Evolutionary conservation across 805 yeast genomes (phyloP).

Genomic region (Metschnikowia kunwiensis): DNA sequence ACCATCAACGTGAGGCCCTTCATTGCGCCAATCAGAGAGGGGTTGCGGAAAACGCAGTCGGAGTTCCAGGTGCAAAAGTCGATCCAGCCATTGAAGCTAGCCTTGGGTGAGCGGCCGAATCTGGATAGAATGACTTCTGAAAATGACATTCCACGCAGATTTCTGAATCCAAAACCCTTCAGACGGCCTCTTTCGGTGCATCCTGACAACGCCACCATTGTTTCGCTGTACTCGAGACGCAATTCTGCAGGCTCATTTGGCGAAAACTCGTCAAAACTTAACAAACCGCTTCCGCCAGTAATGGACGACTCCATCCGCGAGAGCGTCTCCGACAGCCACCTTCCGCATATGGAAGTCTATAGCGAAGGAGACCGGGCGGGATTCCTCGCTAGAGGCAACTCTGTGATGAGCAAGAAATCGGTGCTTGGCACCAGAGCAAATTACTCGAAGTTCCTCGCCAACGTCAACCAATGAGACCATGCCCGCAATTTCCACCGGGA

Average conservation of each 20-base stretch:
- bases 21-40: conserved; percentile 10
- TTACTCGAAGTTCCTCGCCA: conserved; percentile 37
- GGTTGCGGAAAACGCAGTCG: conserved; percentile 1
- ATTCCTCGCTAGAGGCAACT: conserved; percentile 26
- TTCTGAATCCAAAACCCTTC: neutral
- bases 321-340: neutral
- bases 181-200: neutral
- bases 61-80: conserved; percentile 1
- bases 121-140: neutral
- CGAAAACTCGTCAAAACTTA: neutral
- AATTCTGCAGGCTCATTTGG: conserved; percentile 1
- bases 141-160: neutral
- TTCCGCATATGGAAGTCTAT: too few species aligned
- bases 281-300: conserved; percentile 4
- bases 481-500: too few species aligned
- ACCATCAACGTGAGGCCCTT: conserved; percentile 12
- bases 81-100: neutral
- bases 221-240: neutral
- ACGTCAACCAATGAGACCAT: conserved; percentile 19
- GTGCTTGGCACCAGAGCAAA: conserved; percentile 40
- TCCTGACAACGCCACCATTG: neutral
- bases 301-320: neutral
- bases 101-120: neutral
- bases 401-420: conserved; percentile 31
- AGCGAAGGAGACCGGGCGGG: neutral